These are phyloP conservation scores for Dendrothele bispora DNA, from an alignment of 768 basidiomycete species.

Conservation along the genomic window DNA sequence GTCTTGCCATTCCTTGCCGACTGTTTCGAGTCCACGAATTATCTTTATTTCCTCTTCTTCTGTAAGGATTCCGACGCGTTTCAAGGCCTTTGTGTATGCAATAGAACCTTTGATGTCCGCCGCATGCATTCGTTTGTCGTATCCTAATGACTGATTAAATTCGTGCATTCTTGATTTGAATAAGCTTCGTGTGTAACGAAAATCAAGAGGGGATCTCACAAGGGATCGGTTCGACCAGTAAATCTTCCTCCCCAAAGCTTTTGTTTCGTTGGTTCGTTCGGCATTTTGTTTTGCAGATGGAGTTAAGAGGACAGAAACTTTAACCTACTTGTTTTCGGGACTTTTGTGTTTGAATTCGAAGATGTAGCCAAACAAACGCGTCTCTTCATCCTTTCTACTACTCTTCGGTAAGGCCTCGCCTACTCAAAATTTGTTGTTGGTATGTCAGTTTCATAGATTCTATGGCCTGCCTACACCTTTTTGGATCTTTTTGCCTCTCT, in stretches of 20 bases:
- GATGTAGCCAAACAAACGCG: too few species aligned
- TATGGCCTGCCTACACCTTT: too few species aligned
- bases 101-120: conserved; percentile 94
- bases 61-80: conserved; percentile 79
- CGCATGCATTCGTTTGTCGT: conserved; percentile 92
- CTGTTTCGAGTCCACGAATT: conserved; percentile 68
- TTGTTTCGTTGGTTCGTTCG: conserved; percentile 52
- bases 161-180: conserved; percentile 79
- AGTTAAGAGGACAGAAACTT: conserved; percentile 11
- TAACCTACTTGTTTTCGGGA: too few species aligned
- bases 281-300: too few species aligned
- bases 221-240: conserved; percentile 85
- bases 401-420: background rate
- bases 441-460: too few species aligned
- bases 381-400: too few species aligned
- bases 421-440: background rate
- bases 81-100: conserved; percentile 89
- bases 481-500: too few species aligned
- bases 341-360: too few species aligned
- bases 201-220: conserved; percentile 46
- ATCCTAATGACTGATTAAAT: conserved; percentile 94
- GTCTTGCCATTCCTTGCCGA: conserved; percentile 83
- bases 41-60: conserved; percentile 72
- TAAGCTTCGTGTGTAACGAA: conserved; percentile 24
- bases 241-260: conserved; percentile 91